Conservation (phyloP, 2,329 filamentous ascomycete genomes). For the Xylaria sp. region DNA sequence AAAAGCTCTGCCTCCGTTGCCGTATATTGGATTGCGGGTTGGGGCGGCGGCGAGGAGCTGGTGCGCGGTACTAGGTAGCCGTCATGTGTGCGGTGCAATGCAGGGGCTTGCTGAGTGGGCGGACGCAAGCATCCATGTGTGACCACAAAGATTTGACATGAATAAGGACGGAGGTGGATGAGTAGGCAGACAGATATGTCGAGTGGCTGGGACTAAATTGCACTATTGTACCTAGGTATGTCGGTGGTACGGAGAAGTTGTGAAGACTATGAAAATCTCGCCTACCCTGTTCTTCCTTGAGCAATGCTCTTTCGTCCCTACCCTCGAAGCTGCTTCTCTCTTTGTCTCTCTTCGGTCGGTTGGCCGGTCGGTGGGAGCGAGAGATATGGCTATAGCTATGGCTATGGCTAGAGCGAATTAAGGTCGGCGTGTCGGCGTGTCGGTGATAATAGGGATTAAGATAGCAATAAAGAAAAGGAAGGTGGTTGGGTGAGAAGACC, state of each 20-base stretch:
- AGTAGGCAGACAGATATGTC: not conserved
- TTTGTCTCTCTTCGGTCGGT: too few relatives aligned
- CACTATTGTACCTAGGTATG: too few relatives aligned
- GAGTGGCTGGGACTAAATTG: too few relatives aligned
- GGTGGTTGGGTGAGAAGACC: slow-evolving; percentile 8
- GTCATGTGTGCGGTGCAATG: not conserved
- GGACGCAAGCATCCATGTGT: not conserved
- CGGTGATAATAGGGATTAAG: slow-evolving; percentile 1
- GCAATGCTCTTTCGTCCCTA: not conserved
- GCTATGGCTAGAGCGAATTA: slow-evolving; percentile 2
- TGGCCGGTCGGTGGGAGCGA: too few relatives aligned
- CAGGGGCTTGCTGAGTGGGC: not conserved
- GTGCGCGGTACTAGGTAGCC: too few relatives aligned
- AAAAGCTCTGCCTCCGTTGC: too few relatives aligned
- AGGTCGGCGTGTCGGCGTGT: slow-evolving; percentile 9
- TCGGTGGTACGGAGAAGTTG: too few relatives aligned
- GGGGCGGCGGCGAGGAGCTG: too few relatives aligned
- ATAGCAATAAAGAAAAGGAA: slow-evolving; percentile 17
- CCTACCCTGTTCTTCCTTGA: not conserved
- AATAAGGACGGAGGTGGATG: too few relatives aligned
- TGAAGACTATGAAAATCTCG: too few relatives aligned
- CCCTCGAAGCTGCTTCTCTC: not conserved
- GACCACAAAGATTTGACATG: not conserved
- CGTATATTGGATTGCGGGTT: too few relatives aligned
- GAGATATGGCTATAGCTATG: not conserved